Evolutionary conservation across 257 asterid genomes (phyloP).

Genomic region (Mentha longifolia): DNA sequence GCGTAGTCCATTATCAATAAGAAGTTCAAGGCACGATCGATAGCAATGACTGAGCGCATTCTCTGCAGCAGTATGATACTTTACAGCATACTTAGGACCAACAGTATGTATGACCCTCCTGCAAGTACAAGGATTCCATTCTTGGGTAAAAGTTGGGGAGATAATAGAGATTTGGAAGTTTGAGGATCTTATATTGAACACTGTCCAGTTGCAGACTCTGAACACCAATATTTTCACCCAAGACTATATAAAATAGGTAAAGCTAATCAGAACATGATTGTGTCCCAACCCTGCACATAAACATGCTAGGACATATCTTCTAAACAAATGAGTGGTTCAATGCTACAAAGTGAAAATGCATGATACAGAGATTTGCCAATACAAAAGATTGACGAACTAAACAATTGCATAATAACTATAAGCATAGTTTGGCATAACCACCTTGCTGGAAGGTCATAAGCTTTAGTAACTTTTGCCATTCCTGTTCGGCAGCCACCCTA

Average conservation of each 20-base stretch:
- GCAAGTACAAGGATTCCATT: conserved; percentile 38
- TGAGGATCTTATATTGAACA: background rate
- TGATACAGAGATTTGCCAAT: conserved; percentile 11
- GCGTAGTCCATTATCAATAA: conserved; percentile 63
- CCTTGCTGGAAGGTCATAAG: conserved; percentile 98
- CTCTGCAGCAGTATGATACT: conserved; percentile 98
- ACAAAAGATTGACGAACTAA: conserved; percentile 10
- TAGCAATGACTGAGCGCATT: conserved; percentile 98
- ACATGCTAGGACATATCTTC: conserved; percentile 13
- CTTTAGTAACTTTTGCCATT: conserved; percentile 85
- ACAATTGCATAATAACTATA: conserved; percentile 4
- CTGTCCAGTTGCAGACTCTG: conserved; percentile 8
- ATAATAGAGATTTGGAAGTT: background rate
- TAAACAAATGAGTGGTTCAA: conserved; percentile 14
- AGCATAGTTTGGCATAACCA: conserved; percentile 32
- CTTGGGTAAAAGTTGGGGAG: conserved; percentile 12
- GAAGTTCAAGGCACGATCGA: conserved; percentile 71
- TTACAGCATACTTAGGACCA: conserved; percentile 97
- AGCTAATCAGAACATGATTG: background rate
- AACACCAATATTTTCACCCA: conserved; percentile 11
- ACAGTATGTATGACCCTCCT: conserved; percentile 99
- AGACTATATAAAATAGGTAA: background rate
- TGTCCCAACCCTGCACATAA: conserved; percentile 1
- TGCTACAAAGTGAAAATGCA: conserved; percentile 22
- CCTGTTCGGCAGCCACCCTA: conserved; percentile 99